Evolutionary conservation across 495 filamentous ascomycete species (phyloP), one percentile per base, ranked within the genome.

Genomic region (Penicillium maclennaniae): DNA sequence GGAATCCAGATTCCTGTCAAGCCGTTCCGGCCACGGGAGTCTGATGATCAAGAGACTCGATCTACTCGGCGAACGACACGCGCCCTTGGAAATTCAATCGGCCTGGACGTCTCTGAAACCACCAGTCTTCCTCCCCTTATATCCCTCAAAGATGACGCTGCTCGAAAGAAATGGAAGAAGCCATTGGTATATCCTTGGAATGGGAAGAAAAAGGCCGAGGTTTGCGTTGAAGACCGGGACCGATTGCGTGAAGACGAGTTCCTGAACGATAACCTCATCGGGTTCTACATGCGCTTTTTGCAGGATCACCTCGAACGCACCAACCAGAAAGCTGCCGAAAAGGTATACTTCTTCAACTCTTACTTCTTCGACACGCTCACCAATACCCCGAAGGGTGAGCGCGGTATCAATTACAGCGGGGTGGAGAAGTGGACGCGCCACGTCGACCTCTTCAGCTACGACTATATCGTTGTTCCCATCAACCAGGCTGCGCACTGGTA

Each of bases 401-500:
- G 72, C 51, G 74, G 71, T 0, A 85, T 91, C 65, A 90, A 92
- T 57, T 92, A 92, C 61, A 79, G 84, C 21, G 87, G 83, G 15
- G 90, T 98, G 28, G 79, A 90, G 63, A 84, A 84, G 49, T 98
- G 93, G 93, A 97, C 95, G 0, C 72, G 88, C 7, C 89, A 83
- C 58, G 83, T 93, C 3, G 88, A 98, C 63, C 67, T 97, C 12
- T 89, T 97, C 61, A 79, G 78, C 23, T 88, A 88, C 55, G 89
- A 96, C 62, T 97, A 89, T 62, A 83, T 97, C 39, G 77, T 97
- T 5, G 87, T 98, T 15, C 93, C 93, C 0, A 88, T 98, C 66
- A 92, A 95, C 62, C 88, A 97, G 58, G 70, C 79, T 62, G 72
- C 73, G 17, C 93, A 98, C 66, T 98, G 93, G 93, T 97, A 93